Conservation (phyloP, 306 rosid genomes). For the Trifolium subterraneum region DNA sequence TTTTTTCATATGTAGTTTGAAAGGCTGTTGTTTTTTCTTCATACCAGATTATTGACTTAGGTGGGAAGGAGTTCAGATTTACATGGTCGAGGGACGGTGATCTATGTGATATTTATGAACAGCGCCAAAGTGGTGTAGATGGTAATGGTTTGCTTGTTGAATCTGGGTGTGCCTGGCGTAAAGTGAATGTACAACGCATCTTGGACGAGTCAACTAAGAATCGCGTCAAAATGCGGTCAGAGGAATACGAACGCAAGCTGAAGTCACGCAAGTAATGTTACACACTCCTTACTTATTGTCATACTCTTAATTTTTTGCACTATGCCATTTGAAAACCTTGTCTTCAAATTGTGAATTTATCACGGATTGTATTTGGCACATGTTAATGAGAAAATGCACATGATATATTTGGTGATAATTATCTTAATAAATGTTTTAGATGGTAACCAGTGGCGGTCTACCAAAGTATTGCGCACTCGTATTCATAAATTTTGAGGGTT, state of each 20-base stretch:
- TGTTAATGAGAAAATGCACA: slow-evolving; percentile 28
- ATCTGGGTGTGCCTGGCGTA: slow-evolving; percentile 96
- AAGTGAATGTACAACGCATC: slow-evolving; percentile 84
- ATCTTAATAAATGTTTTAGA: slow-evolving; percentile 26
- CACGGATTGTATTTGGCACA: slow-evolving; percentile 12
- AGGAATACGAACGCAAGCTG: slow-evolving; percentile 83
- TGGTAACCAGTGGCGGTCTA: slow-evolving; percentile 7
- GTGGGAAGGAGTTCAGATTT: slow-evolving; percentile 88
- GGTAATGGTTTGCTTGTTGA: slow-evolving; percentile 85
- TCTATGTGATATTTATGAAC: slow-evolving; percentile 89
- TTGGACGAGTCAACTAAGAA: slow-evolving; percentile 85
- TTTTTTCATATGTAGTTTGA: slow-evolving; percentile 38
- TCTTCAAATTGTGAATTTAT: slow-evolving; percentile 19
- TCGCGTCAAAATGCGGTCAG: slow-evolving; percentile 83
- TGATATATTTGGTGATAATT: slow-evolving; percentile 7
- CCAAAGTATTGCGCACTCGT: background rate
- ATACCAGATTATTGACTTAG: slow-evolving; percentile 86
- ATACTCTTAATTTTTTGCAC: slow-evolving; percentile 19
- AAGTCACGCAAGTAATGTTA: slow-evolving; percentile 74
- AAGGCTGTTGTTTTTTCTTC: slow-evolving; percentile 34
- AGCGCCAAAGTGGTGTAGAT: slow-evolving; percentile 75
- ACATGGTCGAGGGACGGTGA: slow-evolving; percentile 92
- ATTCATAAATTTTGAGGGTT: slow-evolving; percentile 31
- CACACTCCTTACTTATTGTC: slow-evolving; percentile 6
- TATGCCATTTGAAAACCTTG: slow-evolving; percentile 25